Conservation (phyloP, 768 basidiomycete species). For the Gloeostereum incarnatum region DNA sequence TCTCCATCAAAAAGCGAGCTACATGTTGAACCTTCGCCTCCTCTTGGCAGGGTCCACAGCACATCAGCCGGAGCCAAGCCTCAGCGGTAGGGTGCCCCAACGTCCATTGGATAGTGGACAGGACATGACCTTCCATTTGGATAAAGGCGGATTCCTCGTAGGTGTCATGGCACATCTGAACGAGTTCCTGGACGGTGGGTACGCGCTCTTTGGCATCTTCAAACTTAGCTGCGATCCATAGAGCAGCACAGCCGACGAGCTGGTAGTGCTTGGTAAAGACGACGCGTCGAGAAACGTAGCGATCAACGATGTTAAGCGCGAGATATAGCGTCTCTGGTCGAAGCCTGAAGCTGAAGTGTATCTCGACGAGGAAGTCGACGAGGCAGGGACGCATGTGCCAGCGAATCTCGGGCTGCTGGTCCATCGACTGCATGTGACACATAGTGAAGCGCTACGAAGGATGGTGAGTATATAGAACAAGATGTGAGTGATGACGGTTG, state of each 20-base stretch:
- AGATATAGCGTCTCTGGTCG: constrained; percentile 98
- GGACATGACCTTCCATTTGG: constrained; percentile 98
- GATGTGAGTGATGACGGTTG: constrained; percentile 6
- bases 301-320: constrained; percentile 97
- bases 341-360: constrained; percentile 95
- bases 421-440: constrained; percentile 93
- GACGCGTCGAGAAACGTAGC: constrained; percentile 96
- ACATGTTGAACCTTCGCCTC: constrained; percentile 91
- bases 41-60: constrained; percentile 67
- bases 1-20: constrained; percentile 98
- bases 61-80: constrained; percentile 87
- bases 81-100: constrained; percentile 97
- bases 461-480: constrained; percentile 11
- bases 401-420: constrained; percentile 96
- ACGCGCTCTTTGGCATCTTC: constrained; percentile 99
- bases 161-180: constrained; percentile 90
- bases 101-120: constrained; percentile 93
- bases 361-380: constrained; percentile 97
- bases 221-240: constrained; percentile 99
- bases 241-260: constrained; percentile 94
- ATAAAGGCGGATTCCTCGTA: constrained; percentile 98
- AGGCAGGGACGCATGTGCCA: constrained; percentile 99
- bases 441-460: constrained; percentile 63
- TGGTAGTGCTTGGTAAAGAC: constrained; percentile 99
- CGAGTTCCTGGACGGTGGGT: constrained; percentile 89